Evolutionary conservation across 2,329 filamentous ascomycete genomes (phyloP), one percentile per base, ranked within the genome.

Genomic region (Penicillium sp.): DNA sequence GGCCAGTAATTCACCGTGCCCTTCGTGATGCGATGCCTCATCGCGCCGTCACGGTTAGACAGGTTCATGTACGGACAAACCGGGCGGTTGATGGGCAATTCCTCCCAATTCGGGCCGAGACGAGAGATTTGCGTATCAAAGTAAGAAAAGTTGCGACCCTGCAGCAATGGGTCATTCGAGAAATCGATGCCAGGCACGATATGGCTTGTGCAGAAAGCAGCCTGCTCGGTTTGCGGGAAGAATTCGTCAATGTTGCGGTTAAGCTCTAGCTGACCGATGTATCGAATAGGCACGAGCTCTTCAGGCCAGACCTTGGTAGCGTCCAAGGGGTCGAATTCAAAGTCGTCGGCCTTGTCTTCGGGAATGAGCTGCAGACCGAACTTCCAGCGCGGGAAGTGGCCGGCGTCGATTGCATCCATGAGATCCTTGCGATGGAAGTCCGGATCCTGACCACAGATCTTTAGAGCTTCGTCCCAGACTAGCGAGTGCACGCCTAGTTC

Each of bases 291-390:
- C 0, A 93, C 80, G 0, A 87, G 77, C 13, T 94, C 89, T 71
- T 95, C 90, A 0, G 91, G 92, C 91, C 91, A 95, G 28, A 94
- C 76, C 79, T 96, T 95, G 40, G 92, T 96, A 0, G 91, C 88
- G 67, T 96, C 92, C 1, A 96, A 84, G 33, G 94, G 89, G 69
- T 95, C 92, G 62, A 95, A 94, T 6, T 94, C 91, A 62, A 94
- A 96, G 16, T 91, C 85, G 63, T 94, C 82, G 72, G 91, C 85
- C 52, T 87, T 83, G 8, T 82, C 83, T 65, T 94, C 91, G 0
- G 89, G 85, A 25, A 95, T 84, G 3, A 88, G 82, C 71, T 96
- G 92, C n/a, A 96, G 87, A 46, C 89, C 90, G 61, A 95, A 91
- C 70, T 89, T 89, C 90, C 90, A 95, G 70, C 87, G 89, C 8